Conservation (phyloP, 129 eudicot genomes). For the Arctium lappa region DNA sequence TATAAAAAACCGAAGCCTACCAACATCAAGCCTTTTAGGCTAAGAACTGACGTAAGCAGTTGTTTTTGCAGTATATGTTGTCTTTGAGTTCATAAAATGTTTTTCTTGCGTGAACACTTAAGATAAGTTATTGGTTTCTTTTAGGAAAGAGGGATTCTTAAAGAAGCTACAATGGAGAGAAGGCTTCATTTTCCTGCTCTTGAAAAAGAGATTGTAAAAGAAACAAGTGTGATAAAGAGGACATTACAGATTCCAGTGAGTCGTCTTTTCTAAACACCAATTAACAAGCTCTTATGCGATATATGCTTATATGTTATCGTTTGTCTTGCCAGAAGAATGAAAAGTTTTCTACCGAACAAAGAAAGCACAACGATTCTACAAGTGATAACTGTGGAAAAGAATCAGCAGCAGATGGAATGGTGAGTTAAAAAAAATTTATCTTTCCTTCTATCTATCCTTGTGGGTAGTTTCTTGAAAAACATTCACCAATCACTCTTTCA, state of each 20-base stretch:
- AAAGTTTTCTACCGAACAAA: conserved; percentile 14
- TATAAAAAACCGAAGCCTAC: conserved; percentile 76
- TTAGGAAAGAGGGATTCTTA: conserved; percentile 91
- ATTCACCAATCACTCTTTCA: not conserved
- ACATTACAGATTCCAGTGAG: conserved; percentile 43
- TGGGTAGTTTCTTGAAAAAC: not conserved
- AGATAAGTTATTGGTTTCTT: conserved; percentile 10
- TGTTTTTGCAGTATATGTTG: not conserved
- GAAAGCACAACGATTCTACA: not conserved
- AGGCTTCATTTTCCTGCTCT: conserved; percentile 36
- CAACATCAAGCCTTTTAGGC: conserved; percentile 79
- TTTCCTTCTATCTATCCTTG: not conserved
- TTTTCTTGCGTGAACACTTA: not conserved
- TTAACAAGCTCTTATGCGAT: not conserved
- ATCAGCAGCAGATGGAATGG: not conserved
- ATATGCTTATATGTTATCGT: not conserved
- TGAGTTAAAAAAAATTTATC: too few relatives aligned
- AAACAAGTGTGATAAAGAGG: conserved; percentile 25
- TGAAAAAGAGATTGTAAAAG: conserved; percentile 32
- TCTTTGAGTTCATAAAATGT: not conserved
- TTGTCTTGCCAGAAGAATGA: conserved; percentile 34
- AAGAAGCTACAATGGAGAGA: conserved; percentile 73
- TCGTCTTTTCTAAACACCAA: not conserved
- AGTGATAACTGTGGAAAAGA: conserved; percentile 15
- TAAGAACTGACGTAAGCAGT: conserved; percentile 74